Evolutionary conservation across 1,284 basidiomycete species (phyloP).

Genomic region (Rhodotorula sp.): DNA sequence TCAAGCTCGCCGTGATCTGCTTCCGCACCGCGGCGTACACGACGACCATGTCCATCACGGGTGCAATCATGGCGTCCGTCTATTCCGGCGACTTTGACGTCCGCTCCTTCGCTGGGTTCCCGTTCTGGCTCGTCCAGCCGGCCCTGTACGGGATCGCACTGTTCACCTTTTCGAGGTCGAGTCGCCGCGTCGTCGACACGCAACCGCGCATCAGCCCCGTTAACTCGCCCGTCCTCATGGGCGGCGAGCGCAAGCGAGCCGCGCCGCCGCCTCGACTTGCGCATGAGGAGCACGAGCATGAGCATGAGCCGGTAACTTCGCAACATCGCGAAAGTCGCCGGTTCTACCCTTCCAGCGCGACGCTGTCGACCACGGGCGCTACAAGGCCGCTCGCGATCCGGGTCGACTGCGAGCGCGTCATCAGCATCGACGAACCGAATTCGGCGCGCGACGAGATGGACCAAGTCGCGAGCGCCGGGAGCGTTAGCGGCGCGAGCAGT

Average conservation of each 20-base stretch:
- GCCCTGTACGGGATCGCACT: not conserved
- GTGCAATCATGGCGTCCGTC: not conserved
- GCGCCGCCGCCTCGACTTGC: too few species aligned
- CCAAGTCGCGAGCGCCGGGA: not conserved
- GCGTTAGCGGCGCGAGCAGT: not conserved
- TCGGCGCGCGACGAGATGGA: not conserved
- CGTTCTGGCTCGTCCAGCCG: not conserved
- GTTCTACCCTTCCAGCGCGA: too few species aligned
- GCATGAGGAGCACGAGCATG: too few species aligned
- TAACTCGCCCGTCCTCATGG: not conserved
- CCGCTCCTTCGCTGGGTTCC: not conserved
- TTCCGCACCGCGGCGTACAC: constrained; percentile 1
- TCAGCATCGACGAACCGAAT: not conserved
- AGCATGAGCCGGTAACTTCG: too few species aligned
- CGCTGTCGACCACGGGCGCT: too few species aligned
- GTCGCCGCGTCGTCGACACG: not conserved
- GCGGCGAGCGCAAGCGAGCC: not conserved
- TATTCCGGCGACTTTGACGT: not conserved
- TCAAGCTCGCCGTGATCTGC: not conserved
- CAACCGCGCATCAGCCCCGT: not conserved
- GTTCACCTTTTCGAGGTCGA: not conserved
- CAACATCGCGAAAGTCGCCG: too few species aligned
- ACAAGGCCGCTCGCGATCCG: not conserved
- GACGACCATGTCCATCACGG: not conserved
- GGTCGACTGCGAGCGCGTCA: not conserved